Percentiles rank a stretch among this genome's conserved stretches.
phyloP scores from a whole-genome alignment of 108 stramenopile species.

The Skeletonema tropicum region DNA sequence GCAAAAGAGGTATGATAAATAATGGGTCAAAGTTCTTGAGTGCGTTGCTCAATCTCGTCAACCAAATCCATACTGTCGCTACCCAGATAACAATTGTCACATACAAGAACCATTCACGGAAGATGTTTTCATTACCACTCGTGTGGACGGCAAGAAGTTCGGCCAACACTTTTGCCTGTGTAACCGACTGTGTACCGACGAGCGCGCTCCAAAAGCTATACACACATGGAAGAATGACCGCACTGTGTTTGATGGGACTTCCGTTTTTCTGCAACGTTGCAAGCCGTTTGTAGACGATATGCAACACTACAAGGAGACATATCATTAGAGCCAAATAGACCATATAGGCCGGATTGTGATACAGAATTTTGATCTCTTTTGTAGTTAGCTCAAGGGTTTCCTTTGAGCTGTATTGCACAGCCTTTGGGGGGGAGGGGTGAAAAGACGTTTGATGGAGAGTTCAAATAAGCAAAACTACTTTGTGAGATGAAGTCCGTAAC shows the following conservation, averaged over 20 bases:
- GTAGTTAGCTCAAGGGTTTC: constrained; percentile 39
- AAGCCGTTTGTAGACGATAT: constrained; percentile 36
- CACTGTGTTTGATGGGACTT: constrained; percentile 19
- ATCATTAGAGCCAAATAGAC: constrained; percentile 38
- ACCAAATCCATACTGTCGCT: constrained; percentile 57
- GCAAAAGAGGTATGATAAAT: constrained; percentile 80
- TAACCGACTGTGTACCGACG: constrained; percentile 68
- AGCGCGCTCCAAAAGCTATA: constrained; percentile 72
- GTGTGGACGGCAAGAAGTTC: constrained; percentile 57
- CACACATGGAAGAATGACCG: constrained; percentile 47
- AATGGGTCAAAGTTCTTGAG: constrained; percentile 67
- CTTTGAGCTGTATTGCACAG: constrained; percentile 46
- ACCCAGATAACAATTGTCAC: constrained; percentile 63
- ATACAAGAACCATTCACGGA: constrained; percentile 59
- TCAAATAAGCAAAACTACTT: no score
- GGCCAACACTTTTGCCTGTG: constrained; percentile 69
- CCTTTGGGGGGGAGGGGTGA: not conserved
- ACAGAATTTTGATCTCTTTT: constrained; percentile 39
- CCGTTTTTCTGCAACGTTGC: constrained; percentile 19
- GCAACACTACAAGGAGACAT: constrained; percentile 26
- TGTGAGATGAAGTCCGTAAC: not conserved
- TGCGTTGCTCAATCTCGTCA: constrained; percentile 62
- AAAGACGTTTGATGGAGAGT: no score
- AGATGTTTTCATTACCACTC: constrained; percentile 52
- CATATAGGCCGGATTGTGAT: constrained; percentile 41